A percentile compares a stretch with the other conserved stretches of the same genome.
phyloP scores from a whole-genome alignment of 768 basidiomycete genomes.

The Heimioporus sp. region DNA sequence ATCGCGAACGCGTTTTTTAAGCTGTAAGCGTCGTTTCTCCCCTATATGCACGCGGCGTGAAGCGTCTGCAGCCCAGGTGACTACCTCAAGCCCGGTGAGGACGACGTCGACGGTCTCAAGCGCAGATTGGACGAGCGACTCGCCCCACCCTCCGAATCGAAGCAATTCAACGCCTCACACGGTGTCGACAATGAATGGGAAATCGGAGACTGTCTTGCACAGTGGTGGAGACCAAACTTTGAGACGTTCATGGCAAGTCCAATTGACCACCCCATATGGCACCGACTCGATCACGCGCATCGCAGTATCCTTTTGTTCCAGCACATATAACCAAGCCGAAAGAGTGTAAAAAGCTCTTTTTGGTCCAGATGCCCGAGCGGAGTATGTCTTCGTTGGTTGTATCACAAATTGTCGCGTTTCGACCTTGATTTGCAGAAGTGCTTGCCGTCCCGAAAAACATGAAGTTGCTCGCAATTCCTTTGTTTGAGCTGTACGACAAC shows the following conservation, averaged over 20 bases:
- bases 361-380: slow-evolving; percentile 92
- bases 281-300: not conserved
- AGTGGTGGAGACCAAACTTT: slow-evolving; percentile 98
- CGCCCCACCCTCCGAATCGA: slow-evolving; percentile 69
- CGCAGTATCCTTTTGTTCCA: slow-evolving; percentile 88
- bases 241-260: slow-evolving; percentile 94
- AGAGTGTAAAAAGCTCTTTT: slow-evolving; percentile 94
- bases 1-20: slow-evolving; percentile 99
- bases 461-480: slow-evolving; percentile 95
- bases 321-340: slow-evolving; percentile 98
- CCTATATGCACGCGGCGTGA: not conserved
- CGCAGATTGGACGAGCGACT: slow-evolving; percentile 86
- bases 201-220: slow-evolving; percentile 93
- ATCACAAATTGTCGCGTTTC: not conserved
- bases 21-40: slow-evolving; percentile 55
- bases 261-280: not conserved
- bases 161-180: slow-evolving; percentile 74
- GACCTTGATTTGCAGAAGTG: slow-evolving; percentile 58
- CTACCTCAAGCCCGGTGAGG: slow-evolving; percentile 95
- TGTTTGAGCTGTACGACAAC: slow-evolving; percentile 98
- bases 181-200: slow-evolving; percentile 91
- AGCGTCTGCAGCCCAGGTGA: slow-evolving; percentile 76
- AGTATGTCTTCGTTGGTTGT: slow-evolving; percentile 51
- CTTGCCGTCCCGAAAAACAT: slow-evolving; percentile 98
- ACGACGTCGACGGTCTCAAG: slow-evolving; percentile 89